Conservation (phyloP, 164 flowering plant genomes). For the Cinnamomum chago region DNA sequence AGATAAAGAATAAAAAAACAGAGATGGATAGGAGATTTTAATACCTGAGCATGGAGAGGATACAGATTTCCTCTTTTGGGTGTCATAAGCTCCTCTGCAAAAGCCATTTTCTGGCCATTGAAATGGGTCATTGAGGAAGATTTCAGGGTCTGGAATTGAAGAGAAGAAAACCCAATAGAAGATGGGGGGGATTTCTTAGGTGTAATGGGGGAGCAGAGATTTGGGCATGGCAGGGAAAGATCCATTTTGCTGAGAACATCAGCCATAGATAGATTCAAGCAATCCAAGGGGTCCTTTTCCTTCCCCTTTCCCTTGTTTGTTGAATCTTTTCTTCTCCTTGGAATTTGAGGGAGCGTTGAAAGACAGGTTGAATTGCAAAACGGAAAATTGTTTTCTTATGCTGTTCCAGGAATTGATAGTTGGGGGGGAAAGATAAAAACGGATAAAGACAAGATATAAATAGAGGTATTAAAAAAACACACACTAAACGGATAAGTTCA, state of each 20-base stretch:
- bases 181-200: conserved; percentile 13
- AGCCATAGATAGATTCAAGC: conserved; percentile 17
- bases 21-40: neutral
- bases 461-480: no score
- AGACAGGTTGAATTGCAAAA: no score
- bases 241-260: conserved; percentile 23
- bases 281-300: no score
- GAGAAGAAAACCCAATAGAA: conserved; percentile 11
- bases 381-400: no score
- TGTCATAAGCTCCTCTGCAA: conserved; percentile 4
- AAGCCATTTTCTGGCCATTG: conserved; percentile 22
- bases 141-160: conserved; percentile 14
- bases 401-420: no score
- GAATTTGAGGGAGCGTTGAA: no score
- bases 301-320: no score
- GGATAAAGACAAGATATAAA: no score
- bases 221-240: conserved; percentile 16
- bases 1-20: neutral
- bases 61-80: conserved; percentile 11
- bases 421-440: no score
- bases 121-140: conserved; percentile 21
- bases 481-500: no score
- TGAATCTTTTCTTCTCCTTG: no score
- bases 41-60: conserved; percentile 25
- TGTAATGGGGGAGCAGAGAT: conserved; percentile 7